Conservation (phyloP, 2,329 filamentous ascomycete genomes). For the Bertia moriformis region DNA sequence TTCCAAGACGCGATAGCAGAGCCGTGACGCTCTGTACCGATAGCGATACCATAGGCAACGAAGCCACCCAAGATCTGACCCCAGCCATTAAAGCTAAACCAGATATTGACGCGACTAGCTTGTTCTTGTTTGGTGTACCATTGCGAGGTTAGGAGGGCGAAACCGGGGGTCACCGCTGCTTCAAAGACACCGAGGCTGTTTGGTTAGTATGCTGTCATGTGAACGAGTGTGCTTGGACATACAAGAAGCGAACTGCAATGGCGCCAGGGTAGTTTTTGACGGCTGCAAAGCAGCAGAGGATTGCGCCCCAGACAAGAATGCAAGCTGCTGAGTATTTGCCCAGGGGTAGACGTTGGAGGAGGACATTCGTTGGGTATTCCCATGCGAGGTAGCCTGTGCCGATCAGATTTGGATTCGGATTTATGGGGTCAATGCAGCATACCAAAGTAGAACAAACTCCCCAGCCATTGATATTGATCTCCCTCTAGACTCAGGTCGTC, state of each 20-base stretch:
- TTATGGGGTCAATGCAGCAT: background rate
- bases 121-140: slow-evolving; percentile 1
- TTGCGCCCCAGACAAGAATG: background rate
- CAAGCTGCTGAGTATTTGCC: slow-evolving; percentile 1
- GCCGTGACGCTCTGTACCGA: slow-evolving; percentile 28
- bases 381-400: background rate
- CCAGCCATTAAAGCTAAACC: slow-evolving; percentile 11
- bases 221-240: too few species aligned
- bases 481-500: background rate
- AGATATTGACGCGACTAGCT: background rate
- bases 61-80: slow-evolving; percentile 23
- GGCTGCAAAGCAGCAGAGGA: background rate
- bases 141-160: slow-evolving; percentile 7
- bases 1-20: slow-evolving; percentile 47
- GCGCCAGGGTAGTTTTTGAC: slow-evolving; percentile 9
- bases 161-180: slow-evolving; percentile 6
- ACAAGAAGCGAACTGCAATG: slow-evolving; percentile 6
- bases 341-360: slow-evolving; percentile 1
- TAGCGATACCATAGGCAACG: slow-evolving; percentile 24
- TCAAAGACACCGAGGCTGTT: slow-evolving; percentile 7
- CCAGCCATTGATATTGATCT: background rate
- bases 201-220: too few species aligned
- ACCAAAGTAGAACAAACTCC: slow-evolving; percentile 1
- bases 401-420: background rate
- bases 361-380: background rate